phyloP scores from a whole-genome alignment of 345 rosid species.

The Aegle marmelos region DNA sequence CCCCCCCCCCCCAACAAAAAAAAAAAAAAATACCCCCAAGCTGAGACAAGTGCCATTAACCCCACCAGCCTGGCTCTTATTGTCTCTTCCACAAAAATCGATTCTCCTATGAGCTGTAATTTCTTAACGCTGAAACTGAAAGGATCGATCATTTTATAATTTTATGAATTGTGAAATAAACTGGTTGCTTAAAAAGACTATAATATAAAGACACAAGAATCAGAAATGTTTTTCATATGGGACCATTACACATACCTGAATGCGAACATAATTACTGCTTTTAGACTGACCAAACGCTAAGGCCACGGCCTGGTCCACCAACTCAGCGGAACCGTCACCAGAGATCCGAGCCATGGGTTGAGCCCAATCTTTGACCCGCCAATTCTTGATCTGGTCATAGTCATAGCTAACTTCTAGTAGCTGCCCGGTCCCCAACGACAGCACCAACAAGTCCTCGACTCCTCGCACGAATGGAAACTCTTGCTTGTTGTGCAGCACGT shows the following conservation, averaged over 20 bases:
- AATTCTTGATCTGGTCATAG: constrained; percentile 64
- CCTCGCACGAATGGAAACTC: constrained; percentile 97
- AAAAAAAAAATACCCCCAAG: background rate
- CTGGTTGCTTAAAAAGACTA: background rate
- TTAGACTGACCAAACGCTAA: constrained; percentile 85
- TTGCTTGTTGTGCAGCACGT: constrained; percentile 93
- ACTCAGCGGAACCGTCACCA: constrained; percentile 78
- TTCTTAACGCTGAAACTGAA: background rate
- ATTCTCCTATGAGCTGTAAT: background rate
- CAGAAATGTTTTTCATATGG: background rate
- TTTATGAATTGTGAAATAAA: background rate
- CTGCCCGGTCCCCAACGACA: constrained; percentile 85
- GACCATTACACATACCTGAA: constrained; percentile 57
- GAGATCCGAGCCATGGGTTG: constrained; percentile 84
- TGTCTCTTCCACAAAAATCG: constrained; percentile 21
- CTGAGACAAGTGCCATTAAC: constrained; percentile 26
- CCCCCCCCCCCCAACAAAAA: background rate
- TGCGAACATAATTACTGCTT: constrained; percentile 73
- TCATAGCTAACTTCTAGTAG: constrained; percentile 64
- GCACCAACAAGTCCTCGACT: constrained; percentile 85
- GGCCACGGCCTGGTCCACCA: constrained; percentile 91
- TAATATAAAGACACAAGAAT: background rate
- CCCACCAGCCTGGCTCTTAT: constrained; percentile 42
- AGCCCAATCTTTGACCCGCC: constrained; percentile 91
- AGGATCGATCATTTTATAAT: background rate